These are phyloP conservation scores for Dentipellis fragilis DNA, from an alignment of 768 basidiomycete genomes.

Conservation along the genomic window DNA sequence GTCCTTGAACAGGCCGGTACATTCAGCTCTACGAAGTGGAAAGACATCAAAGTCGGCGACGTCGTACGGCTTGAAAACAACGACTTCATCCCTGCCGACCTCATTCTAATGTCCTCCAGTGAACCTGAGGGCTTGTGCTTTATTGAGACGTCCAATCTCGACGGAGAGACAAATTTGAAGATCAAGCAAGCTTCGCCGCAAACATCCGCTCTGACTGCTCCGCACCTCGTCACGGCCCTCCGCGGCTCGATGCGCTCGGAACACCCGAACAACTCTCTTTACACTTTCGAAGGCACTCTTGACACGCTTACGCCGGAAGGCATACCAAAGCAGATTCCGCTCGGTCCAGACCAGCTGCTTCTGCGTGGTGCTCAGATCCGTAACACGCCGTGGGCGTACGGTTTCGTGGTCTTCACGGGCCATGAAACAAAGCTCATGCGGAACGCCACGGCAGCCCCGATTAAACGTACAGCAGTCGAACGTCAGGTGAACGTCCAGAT, in stretches of 20 bases:
- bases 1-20: conserved; percentile 53
- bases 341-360: conserved; percentile 92
- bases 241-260: conserved; percentile 86
- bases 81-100: conserved; percentile 93
- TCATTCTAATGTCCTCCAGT: conserved; percentile 77
- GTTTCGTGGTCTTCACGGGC: conserved; percentile 87
- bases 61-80: conserved; percentile 84
- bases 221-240: conserved; percentile 59
- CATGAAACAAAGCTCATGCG: conserved; percentile 99
- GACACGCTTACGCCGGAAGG: conserved; percentile 50
- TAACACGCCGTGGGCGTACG: conserved; percentile 96
- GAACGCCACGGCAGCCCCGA: conserved; percentile 97
- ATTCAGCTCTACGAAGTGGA: conserved; percentile 78
- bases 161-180: conserved; percentile 98
- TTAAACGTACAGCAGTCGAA: conserved; percentile 95
- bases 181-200: conserved; percentile 92
- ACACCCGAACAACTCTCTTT: conserved; percentile 94
- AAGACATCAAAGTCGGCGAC: conserved; percentile 84
- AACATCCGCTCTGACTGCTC: conserved; percentile 70
- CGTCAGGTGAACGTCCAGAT: conserved; percentile 94
- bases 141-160: conserved; percentile 95
- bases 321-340: conserved; percentile 69
- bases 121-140: conserved; percentile 98
- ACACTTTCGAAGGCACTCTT: conserved; percentile 86
- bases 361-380: conserved; percentile 91